phyloP scores from a whole-genome alignment of 495 filamentous ascomycete genomes.

The Hypoxylon lienhwacheense region DNA sequence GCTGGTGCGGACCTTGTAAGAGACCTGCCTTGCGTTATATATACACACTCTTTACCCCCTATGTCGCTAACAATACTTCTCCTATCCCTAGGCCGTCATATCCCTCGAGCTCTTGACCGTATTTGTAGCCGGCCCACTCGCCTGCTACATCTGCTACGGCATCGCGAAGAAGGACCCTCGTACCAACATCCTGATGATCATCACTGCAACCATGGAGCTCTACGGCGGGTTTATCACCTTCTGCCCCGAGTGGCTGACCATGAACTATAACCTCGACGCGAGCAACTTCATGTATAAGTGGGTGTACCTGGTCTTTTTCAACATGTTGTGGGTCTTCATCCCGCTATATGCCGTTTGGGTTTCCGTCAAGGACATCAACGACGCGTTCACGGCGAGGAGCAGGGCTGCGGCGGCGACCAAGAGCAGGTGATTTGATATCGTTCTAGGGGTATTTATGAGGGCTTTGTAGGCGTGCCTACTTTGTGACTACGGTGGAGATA shows the following conservation, averaged over 20 bases:
- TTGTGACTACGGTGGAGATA: too few relatives aligned
- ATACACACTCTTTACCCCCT: too few relatives aligned
- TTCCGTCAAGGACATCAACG: constrained; percentile 60
- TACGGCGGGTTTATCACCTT: constrained; percentile 98
- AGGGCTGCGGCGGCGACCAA: constrained; percentile 36
- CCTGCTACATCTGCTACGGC: constrained; percentile 68
- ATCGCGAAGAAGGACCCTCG: constrained; percentile 61
- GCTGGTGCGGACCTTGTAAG: constrained; percentile 68
- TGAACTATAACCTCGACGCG: constrained; percentile 72
- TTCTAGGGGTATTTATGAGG: too few relatives aligned
- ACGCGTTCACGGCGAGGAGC: constrained; percentile 53
- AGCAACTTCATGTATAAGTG: constrained; percentile 84
- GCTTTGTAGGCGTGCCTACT: too few relatives aligned
- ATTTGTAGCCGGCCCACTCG: constrained; percentile 71
- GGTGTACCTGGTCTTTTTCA: constrained; percentile 92
- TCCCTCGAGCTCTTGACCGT: constrained; percentile 87
- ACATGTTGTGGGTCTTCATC: constrained; percentile 82
- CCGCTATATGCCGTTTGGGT: constrained; percentile 77
- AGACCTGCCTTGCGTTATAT: not conserved
- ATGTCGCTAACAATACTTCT: constrained; percentile 10
- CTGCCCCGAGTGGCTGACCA: constrained; percentile 87
- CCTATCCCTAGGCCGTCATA: constrained; percentile 59
- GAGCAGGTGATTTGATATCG: constrained; percentile 37
- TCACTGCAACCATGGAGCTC: constrained; percentile 88
- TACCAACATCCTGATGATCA: constrained; percentile 67